Percentiles rank a stretch among this genome's conserved stretches.
phyloP scores from a whole-genome alignment of 2,329 filamentous ascomycete genomes.

The Aureobasidium subglaciale region DNA sequence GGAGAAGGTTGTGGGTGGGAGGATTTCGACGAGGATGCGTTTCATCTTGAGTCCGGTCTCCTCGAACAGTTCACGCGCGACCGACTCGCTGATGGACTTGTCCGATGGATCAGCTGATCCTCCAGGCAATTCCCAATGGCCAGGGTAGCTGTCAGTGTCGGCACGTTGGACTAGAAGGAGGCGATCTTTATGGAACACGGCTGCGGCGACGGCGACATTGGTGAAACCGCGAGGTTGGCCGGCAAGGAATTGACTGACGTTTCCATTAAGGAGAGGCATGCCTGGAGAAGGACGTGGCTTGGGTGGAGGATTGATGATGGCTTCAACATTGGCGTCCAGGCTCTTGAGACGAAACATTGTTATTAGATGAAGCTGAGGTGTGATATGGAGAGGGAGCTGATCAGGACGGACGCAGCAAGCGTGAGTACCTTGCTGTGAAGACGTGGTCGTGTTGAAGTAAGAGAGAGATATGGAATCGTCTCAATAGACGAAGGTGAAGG shows the following conservation, averaged over 20 bases:
- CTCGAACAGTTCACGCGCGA: conserved; percentile 45
- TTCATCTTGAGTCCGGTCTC: conserved; percentile 37
- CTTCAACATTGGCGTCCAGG: conserved; percentile 6
- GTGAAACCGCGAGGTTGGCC: conserved; percentile 14
- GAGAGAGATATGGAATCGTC: background rate
- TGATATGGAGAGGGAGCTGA: background rate
- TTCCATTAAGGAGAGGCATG: background rate
- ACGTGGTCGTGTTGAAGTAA: background rate
- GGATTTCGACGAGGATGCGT: conserved; percentile 25
- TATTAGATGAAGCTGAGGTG: background rate
- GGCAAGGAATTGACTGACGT: background rate
- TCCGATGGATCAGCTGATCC: conserved; percentile 40
- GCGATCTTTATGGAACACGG: conserved; percentile 21
- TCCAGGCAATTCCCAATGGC: conserved; percentile 45
- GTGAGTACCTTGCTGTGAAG: background rate
- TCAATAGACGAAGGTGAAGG: background rate
- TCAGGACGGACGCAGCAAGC: background rate
- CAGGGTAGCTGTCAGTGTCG: conserved; percentile 35
- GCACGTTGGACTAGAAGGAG: conserved; percentile 41
- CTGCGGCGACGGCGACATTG: conserved; percentile 16
- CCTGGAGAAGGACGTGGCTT: conserved; percentile 7
- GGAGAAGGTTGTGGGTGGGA: conserved; percentile 14
- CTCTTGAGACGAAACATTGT: conserved; percentile 17
- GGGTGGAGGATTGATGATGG: conserved; percentile 15
- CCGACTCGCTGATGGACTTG: conserved; percentile 35